Conservation (phyloP, 331 rosid species). For the Phaseolus coccineus region DNA sequence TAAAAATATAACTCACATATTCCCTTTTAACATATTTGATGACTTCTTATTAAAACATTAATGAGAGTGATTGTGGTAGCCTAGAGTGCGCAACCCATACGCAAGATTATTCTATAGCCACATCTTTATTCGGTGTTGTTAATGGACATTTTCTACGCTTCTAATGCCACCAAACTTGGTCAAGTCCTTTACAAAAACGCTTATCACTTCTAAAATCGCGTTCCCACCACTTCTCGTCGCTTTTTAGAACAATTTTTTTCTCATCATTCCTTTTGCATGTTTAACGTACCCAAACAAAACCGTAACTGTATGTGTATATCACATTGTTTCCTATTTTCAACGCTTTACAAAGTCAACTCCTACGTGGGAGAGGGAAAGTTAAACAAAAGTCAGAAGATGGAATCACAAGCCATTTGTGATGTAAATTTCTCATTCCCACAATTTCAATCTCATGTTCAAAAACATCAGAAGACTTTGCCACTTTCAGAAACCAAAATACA, state of each 20-base stretch:
- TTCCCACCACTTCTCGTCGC: slow-evolving; percentile 2
- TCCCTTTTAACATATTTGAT: too few species aligned
- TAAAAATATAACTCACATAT: too few species aligned
- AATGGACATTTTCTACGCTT: slow-evolving; percentile 18
- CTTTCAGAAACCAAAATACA: neutral
- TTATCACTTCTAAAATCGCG: neutral
- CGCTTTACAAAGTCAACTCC: slow-evolving; percentile 10
- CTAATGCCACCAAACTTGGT: slow-evolving; percentile 26
- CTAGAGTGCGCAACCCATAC: neutral
- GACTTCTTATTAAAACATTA: slow-evolving; percentile 1
- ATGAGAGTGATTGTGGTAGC: neutral
- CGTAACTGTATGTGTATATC: neutral
- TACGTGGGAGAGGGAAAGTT: neutral
- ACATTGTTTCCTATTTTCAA: neutral
- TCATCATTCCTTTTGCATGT: neutral
- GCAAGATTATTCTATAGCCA: neutral
- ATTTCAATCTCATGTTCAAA: neutral
- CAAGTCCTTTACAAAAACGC: slow-evolving; percentile 19
- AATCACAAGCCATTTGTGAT: neutral
- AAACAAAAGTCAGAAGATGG: neutral
- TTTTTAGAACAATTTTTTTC: neutral
- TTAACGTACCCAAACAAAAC: neutral
- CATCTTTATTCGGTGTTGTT: slow-evolving; percentile 8
- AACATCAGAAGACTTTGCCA: neutral
- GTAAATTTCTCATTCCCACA: neutral